Evolutionary conservation across 2,329 filamentous ascomycete species (phyloP).

Genomic region (Hortaea sp.): DNA sequence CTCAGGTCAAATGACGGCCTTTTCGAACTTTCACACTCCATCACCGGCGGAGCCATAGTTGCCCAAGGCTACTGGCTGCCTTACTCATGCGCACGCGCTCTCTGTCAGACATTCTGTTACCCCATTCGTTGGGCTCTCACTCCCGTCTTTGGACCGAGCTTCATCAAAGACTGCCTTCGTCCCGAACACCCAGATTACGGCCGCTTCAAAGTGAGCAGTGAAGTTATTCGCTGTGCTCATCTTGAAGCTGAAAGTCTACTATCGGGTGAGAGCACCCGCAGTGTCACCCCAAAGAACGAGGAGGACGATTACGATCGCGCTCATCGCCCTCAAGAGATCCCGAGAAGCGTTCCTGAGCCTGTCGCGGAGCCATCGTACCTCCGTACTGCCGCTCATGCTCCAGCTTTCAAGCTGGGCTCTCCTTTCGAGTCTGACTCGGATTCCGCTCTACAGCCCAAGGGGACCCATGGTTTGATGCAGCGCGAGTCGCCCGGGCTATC

Average conservation of each 20-base stretch:
- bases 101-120: conserved; percentile 85
- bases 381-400: conserved; percentile 6
- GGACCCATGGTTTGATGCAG: conserved; percentile 2
- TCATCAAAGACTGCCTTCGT: conserved; percentile 60
- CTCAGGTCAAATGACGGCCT: conserved; percentile 60
- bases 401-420: conserved; percentile 17
- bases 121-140: conserved; percentile 75
- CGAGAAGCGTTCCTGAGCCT: conserved; percentile 10
- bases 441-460: not conserved
- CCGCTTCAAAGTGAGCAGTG: conserved; percentile 31
- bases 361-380: not conserved
- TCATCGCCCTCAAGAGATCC: conserved; percentile 6
- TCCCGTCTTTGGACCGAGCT: conserved; percentile 78
- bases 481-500: conserved; percentile 18
- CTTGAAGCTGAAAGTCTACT: conserved; percentile 30
- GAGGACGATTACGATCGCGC: not conserved
- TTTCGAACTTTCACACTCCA: conserved; percentile 82
- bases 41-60: conserved; percentile 81
- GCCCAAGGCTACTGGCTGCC: conserved; percentile 99
- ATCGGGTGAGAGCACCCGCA: conserved; percentile 8
- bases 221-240: conserved; percentile 28
- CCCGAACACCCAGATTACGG: conserved; percentile 52
- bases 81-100: conserved; percentile 70
- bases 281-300: conserved; percentile 3
- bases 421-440: conserved; percentile 15